These are phyloP conservation scores for Dioscorea zingiberensis DNA, from an alignment of 106 monocot genomes.

Conservation along the genomic window DNA sequence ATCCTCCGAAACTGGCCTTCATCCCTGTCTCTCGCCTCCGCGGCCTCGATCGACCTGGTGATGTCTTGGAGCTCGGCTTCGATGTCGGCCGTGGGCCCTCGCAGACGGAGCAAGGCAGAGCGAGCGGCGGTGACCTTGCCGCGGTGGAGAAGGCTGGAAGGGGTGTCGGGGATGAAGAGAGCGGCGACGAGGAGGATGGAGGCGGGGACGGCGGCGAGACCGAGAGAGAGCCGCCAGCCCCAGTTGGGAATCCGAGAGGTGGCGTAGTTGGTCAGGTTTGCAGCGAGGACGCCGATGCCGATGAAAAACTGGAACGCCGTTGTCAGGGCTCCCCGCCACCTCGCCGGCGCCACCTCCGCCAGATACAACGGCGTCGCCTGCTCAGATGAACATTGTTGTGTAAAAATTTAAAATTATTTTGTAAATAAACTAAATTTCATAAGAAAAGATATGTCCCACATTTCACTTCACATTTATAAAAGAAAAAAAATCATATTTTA, in stretches of 20 bases:
- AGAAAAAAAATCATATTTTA: too few species aligned
- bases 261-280: conserved; percentile 30
- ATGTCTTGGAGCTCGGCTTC: conserved; percentile 30
- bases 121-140: conserved; percentile 10
- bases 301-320: conserved; percentile 36
- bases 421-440: too few species aligned
- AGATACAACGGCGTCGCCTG: conserved; percentile 47
- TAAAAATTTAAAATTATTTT: too few species aligned
- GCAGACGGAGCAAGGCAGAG: conserved; percentile 16
- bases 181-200: conserved; percentile 22
- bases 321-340: conserved; percentile 26
- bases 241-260: conserved; percentile 13
- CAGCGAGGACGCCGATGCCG: conserved; percentile 20
- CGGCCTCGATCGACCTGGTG: background rate
- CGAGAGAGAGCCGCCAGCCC: conserved; percentile 59
- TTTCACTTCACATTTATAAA: too few species aligned
- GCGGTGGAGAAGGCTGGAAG: conserved; percentile 39
- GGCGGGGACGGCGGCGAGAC: conserved; percentile 35
- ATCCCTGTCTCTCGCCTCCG: conserved; percentile 2
- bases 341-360: conserved; percentile 38
- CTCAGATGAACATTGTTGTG: too few species aligned
- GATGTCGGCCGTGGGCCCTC: conserved; percentile 24
- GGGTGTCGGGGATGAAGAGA: conserved; percentile 47
- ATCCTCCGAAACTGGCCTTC: conserved; percentile 23
- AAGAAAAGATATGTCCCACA: too few species aligned